Evolutionary conservation across 108 stramenopile species (phyloP).

Genomic region (Craspedostauros australis): DNA sequence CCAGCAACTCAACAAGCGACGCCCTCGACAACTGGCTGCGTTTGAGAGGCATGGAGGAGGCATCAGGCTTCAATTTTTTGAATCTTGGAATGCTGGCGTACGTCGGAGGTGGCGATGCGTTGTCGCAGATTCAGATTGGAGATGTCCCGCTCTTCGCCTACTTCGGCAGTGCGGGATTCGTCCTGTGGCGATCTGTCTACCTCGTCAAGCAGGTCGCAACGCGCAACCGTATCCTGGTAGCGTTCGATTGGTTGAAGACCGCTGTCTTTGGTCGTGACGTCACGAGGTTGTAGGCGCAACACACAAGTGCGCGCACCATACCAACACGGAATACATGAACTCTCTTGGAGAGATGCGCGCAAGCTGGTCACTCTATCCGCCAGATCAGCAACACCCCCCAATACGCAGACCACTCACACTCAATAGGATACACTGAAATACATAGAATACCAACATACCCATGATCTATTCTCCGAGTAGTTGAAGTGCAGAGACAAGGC

Average conservation of each 20-base stretch:
- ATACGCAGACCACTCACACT: too few relatives aligned
- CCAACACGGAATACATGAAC: too few relatives aligned
- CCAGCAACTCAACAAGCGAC: slow-evolving; percentile 6
- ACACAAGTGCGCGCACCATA: too few relatives aligned
- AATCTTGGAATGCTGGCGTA: slow-evolving; percentile 72
- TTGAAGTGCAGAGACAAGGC: too few relatives aligned
- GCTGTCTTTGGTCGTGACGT: slow-evolving; percentile 57
- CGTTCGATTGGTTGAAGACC: slow-evolving; percentile 69
- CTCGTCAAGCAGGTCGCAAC: slow-evolving; percentile 71
- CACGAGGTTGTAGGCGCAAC: slow-evolving; percentile 56
- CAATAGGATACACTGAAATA: too few relatives aligned
- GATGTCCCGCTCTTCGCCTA: slow-evolving; percentile 37
- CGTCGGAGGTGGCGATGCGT: slow-evolving; percentile 69
- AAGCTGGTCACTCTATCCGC: too few relatives aligned
- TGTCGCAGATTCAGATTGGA: slow-evolving; percentile 67
- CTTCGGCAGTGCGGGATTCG: slow-evolving; percentile 41
- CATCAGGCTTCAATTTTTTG: slow-evolving; percentile 55
- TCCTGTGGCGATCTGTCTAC: slow-evolving; percentile 67
- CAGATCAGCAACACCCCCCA: too few relatives aligned
- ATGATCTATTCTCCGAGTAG: too few relatives aligned
- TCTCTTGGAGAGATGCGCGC: too few relatives aligned
- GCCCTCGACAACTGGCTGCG: slow-evolving; percentile 28
- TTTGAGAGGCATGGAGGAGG: slow-evolving; percentile 43
- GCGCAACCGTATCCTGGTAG: slow-evolving; percentile 50
- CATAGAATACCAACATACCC: too few relatives aligned